Evolutionary conservation across 768 basidiomycete genomes (phyloP).

Genomic region (Hortiboletus flavorubellus): DNA sequence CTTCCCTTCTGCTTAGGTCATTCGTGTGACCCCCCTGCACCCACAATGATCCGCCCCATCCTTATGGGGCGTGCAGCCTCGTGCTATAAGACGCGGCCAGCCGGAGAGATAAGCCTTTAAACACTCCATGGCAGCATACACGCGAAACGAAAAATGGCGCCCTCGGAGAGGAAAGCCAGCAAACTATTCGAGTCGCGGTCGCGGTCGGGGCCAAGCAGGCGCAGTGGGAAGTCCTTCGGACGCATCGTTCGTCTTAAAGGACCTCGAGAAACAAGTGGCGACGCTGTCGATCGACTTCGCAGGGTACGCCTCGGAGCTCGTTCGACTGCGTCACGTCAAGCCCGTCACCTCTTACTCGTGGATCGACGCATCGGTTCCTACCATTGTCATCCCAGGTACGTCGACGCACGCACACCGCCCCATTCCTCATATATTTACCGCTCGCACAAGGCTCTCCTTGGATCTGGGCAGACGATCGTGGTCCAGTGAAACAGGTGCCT

Average conservation of each 20-base stretch:
- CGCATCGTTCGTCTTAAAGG: slow-evolving; percentile 20
- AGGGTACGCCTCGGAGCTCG: slow-evolving; percentile 16
- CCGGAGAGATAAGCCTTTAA: neutral
- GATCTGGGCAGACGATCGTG: slow-evolving; percentile 49
- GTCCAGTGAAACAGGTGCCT: slow-evolving; percentile 50
- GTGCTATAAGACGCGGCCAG: slow-evolving; percentile 1
- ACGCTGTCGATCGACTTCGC: slow-evolving; percentile 14
- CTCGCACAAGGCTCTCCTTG: slow-evolving; percentile 51
- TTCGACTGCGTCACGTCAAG: slow-evolving; percentile 38
- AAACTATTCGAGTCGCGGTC: neutral
- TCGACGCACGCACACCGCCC: neutral
- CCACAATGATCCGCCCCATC: slow-evolving; percentile 11
- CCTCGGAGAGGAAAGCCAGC: slow-evolving; percentile 16
- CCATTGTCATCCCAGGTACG: slow-evolving; percentile 52
- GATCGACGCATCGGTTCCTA: slow-evolving; percentile 40
- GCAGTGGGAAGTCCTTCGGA: neutral
- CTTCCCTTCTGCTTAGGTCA: no score
- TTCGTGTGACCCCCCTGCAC: neutral
- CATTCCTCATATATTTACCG: neutral
- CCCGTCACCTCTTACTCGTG: slow-evolving; percentile 55
- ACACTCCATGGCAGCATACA: slow-evolving; percentile 19
- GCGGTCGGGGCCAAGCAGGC: neutral
- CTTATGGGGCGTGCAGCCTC: neutral
- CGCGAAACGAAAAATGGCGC: slow-evolving; percentile 4
- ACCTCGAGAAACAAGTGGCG: slow-evolving; percentile 17